Base-by-base conservation (phyloP, 75 land plant genomes). In the Adiantum capillusveneris region DNA sequence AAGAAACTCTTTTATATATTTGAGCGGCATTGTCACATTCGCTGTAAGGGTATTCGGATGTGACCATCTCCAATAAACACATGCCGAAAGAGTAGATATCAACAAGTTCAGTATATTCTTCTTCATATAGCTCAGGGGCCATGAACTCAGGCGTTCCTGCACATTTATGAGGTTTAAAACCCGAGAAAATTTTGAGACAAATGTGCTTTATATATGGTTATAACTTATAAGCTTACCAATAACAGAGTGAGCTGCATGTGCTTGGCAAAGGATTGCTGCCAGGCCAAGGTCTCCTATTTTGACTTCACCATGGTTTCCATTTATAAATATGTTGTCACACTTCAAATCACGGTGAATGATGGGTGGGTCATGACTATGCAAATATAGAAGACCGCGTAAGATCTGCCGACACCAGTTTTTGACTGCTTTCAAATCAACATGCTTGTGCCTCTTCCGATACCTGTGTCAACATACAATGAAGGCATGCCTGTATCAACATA, bases 101-200 rank as follows among this genome's bases (percentile, higher is more conserved):
- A 21, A 80, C 83, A 44, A 86, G 65, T 58, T 83, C 90, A 64
- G 75, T 79, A 31, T 85, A 85, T 12, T 82, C 73, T 49, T 85
- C 89, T 57, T 79, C 89, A 70, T 85, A 85, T 11, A 85, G 77
- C 64, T 85, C 89, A 19, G 89, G 89, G 56, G 89, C 89, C 89
- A 85, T 82, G 36, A 82, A 86, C 58, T 86, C 90, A 25, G 90
- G 90, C 37, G 85, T 86, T 1, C 90, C 86, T 83, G 27, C 28
- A 30, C 52, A 5, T 31, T 74, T 34, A 5, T 9, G 9, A 34
- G 37, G n/a, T n/a, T n/a, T n/a, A n/a, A n/a, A n/a, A n/a, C n/a
- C n/a, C n/a, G n/a, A n/a, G n/a, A n/a, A n/a, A n/a, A n/a, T n/a
- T n/a, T n/a, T n/a, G n/a, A n/a, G n/a, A n/a, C n/a, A n/a, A n/a